Evolutionary conservation across 495 filamentous ascomycete species (phyloP), one percentile per base, ranked within the genome.

Genomic region (Acidiella bohemica): DNA sequence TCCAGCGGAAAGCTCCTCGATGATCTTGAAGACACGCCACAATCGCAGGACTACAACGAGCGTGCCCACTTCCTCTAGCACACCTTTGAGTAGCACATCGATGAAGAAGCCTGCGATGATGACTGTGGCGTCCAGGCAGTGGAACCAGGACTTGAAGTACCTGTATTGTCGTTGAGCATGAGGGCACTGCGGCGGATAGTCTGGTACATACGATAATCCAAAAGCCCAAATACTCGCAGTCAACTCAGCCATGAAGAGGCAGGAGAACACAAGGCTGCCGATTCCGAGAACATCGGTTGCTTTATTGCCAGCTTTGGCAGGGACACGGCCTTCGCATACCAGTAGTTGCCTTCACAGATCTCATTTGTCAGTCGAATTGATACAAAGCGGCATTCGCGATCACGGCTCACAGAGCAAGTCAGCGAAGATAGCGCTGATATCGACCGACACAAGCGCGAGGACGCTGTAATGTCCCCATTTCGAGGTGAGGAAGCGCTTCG

Each of bases 41-140:
- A 83, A 60, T 37, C 78, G 67, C 36, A 81, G 55, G 2, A 77
- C 59, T 32, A 82, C 65, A 22, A 81, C 65, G 1, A 81, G 59
- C 3, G 71, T 75, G 4, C 67, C 75, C 5, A 78, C 65, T 54
- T 80, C 71, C 54, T 75, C 71, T 4, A 68, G 55, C 3, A 72
- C 55, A 33, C 75, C 75, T 36, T 66, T 67, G 29, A 74, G 60
- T 0, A 69, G 38, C 19, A 80, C 57, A 44, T 78, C 75, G 39
- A 77, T 56, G 24, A 71, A 53, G 49, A 81, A 78, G 32, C 69
- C 70, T 2, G 62, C 63, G 1, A 79, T 38, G 49, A 83, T 78
- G 18, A 81, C 68, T 13, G 60, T 35, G 11, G 73, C 72, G 53
- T 83, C 78, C 48, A 83, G 72, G 43, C 57, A 57, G 53, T 76